Conservation (phyloP, 352 stramenopile species). For the Pythium scleroteichum region DNA sequence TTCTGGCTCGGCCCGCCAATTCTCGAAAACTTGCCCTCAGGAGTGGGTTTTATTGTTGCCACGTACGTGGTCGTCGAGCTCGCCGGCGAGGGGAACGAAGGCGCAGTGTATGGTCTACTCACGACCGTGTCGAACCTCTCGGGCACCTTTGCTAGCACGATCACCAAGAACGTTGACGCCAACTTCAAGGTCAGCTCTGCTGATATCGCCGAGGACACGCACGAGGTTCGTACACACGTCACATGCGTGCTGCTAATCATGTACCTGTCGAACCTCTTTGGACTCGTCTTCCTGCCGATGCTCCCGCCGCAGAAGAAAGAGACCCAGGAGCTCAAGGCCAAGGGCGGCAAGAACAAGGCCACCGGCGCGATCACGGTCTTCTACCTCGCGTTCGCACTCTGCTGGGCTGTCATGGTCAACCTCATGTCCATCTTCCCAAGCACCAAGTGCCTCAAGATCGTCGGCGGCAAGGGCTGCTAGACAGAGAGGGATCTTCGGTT, state of each 20-base stretch:
- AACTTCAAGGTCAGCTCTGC: conserved; percentile 22
- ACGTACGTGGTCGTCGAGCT: conserved; percentile 3
- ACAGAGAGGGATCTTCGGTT: too few relatives aligned
- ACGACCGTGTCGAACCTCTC: conserved; percentile 9
- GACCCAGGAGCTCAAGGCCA: conserved; percentile 14
- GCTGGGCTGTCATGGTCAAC: conserved; percentile 29
- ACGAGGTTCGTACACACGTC: conserved; percentile 18
- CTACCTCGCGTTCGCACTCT: conserved; percentile 20
- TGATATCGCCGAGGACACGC: conserved; percentile 22
- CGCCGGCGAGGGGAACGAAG: too few relatives aligned
- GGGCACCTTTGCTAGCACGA: conserved; percentile 18
- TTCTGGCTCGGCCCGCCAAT: conserved; percentile 16
- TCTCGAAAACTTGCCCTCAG: conserved; percentile 10
- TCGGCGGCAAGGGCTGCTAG: conserved; percentile 26
- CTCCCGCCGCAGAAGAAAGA: conserved; percentile 15
- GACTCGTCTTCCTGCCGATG: conserved; percentile 20
- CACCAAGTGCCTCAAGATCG: conserved; percentile 23
- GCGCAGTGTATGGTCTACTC: too few relatives aligned
- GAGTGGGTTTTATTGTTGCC: conserved; percentile 12
- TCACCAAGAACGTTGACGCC: conserved; percentile 22
- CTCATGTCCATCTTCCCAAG: conserved; percentile 27
- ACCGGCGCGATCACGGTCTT: conserved; percentile 23
- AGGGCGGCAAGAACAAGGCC: conserved; percentile 19
- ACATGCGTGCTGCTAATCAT: conserved; percentile 22
- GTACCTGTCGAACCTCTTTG: conserved; percentile 20